A percentile compares a stretch with the other conserved stretches of the same genome.
phyloP scores from a whole-genome alignment of 2,329 filamentous ascomycete genomes.

The Huntiella omanensis region DNA sequence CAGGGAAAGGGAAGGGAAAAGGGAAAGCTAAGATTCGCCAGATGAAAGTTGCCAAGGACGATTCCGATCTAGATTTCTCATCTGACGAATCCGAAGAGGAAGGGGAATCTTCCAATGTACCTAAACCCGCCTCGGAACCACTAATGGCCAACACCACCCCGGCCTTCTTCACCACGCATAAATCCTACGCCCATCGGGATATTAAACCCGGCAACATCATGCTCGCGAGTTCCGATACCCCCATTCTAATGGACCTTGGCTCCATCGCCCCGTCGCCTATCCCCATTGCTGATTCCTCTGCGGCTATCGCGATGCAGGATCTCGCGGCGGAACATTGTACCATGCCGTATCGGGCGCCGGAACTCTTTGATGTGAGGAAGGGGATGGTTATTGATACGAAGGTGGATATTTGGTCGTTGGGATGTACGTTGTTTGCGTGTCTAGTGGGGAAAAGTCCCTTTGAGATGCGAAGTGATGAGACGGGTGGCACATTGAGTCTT shows the following conservation, averaged over 20 bases:
- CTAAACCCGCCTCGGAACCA: conserved; percentile 26
- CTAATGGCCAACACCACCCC: conserved; percentile 67
- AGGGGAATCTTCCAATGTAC: not conserved
- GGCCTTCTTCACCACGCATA: conserved; percentile 45
- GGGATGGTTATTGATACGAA: conserved; percentile 85
- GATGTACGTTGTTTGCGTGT: conserved; percentile 94
- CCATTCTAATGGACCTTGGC: conserved; percentile 94
- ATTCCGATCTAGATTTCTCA: not conserved
- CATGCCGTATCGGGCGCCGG: conserved; percentile 94
- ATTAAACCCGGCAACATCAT: conserved; percentile 99
- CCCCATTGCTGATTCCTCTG: conserved; percentile 71
- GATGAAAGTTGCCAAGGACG: not conserved
- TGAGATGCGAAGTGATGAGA: conserved; percentile 89
- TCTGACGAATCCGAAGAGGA: not conserved
- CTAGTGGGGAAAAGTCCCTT: conserved; percentile 94
- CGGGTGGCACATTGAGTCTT: conserved; percentile 78
- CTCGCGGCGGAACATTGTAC: conserved; percentile 90
- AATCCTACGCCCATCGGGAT: conserved; percentile 84
- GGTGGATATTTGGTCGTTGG: conserved; percentile 93
- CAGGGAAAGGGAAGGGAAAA: not conserved
- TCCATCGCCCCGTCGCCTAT: conserved; percentile 76
- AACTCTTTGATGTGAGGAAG: conserved; percentile 95
- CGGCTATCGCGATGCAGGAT: conserved; percentile 85
- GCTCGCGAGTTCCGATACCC: conserved; percentile 81
- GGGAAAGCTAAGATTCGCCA: not conserved